A percentile compares a stretch with the other conserved stretches of the same genome.
These are phyloP conservation scores for Penicillium sp. DNA, from an alignment of 2,329 filamentous ascomycete species.

Conservation along the genomic window DNA sequence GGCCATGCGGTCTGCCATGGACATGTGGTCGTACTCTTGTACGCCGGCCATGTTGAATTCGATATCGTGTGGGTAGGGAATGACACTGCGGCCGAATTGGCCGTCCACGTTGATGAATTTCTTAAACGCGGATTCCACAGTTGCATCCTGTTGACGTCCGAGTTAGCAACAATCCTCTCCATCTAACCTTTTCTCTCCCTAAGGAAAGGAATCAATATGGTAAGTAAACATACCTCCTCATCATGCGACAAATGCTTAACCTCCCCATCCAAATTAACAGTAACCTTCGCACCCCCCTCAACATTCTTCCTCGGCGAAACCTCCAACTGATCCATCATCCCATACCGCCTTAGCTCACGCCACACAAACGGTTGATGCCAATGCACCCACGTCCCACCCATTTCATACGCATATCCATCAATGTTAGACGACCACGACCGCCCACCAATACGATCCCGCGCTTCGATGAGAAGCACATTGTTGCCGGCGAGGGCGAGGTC, in stretches of 20 bases:
- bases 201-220: not conserved
- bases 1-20: constrained; percentile 11
- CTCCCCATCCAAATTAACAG: constrained; percentile 4
- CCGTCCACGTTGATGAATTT: constrained; percentile 14
- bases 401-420: constrained; percentile 15
- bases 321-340: constrained; percentile 4
- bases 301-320: not conserved
- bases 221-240: not conserved
- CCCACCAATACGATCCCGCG: constrained; percentile 57
- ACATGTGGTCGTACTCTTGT: constrained; percentile 9
- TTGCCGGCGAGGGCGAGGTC: constrained; percentile 9
- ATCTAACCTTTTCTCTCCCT: not conserved
- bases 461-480: constrained; percentile 37
- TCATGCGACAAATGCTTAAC: not conserved
- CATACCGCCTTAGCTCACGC: constrained; percentile 15
- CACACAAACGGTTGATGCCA: constrained; percentile 12
- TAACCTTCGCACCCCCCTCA: constrained; percentile 5
- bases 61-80: constrained; percentile 13
- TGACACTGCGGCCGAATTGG: constrained; percentile 2
- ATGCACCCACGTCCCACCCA: constrained; percentile 19
- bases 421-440: constrained; percentile 26
- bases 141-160: not conserved
- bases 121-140: constrained; percentile 5
- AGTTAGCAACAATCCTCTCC: not conserved
- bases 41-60: constrained; percentile 9